Percentiles rank a stretch among this genome's conserved stretches.
phyloP scores from a whole-genome alignment of 352 stramenopile species.

The Hyphochytrium catenoides region DNA sequence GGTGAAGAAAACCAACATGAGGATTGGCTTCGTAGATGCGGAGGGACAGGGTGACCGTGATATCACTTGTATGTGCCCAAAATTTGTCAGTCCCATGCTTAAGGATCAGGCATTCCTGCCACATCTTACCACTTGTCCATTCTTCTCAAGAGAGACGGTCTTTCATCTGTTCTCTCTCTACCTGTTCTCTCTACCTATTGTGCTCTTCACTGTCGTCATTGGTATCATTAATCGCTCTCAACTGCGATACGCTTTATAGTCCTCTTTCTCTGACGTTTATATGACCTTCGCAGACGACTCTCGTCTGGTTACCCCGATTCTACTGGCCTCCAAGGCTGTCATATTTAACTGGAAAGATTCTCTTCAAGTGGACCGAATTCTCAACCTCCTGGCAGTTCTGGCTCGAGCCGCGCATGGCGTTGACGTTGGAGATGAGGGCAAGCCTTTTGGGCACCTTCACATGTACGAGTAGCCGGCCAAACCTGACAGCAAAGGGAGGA shows the following conservation, averaged over 20 bases:
- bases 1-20: slow-evolving; percentile 17
- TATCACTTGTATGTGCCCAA: slow-evolving; percentile 52
- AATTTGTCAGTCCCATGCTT: too few species aligned
- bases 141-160: too few species aligned
- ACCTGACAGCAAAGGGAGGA: too few species aligned
- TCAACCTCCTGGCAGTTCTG: slow-evolving; percentile 50
- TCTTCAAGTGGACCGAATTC: slow-evolving; percentile 48
- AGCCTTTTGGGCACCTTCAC: slow-evolving; percentile 61
- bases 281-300: slow-evolving; percentile 26
- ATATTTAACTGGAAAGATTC: slow-evolving; percentile 73
- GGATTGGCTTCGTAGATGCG: slow-evolving; percentile 55
- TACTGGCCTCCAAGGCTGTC: slow-evolving; percentile 54
- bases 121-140: too few species aligned
- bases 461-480: slow-evolving; percentile 22
- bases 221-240: too few species aligned
- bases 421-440: slow-evolving; percentile 39
- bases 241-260: neutral
- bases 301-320: slow-evolving; percentile 42
- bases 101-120: too few species aligned
- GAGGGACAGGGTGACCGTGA: slow-evolving; percentile 56
- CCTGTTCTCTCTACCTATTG: too few species aligned
- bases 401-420: slow-evolving; percentile 47
- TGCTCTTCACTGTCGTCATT: too few species aligned
- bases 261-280: neutral
- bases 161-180: too few species aligned